A percentile compares a stretch with the other conserved stretches of the same genome.
Conservation (phyloP, 1,284 basidiomycete species). For the Puccinia brachypodii region DNA sequence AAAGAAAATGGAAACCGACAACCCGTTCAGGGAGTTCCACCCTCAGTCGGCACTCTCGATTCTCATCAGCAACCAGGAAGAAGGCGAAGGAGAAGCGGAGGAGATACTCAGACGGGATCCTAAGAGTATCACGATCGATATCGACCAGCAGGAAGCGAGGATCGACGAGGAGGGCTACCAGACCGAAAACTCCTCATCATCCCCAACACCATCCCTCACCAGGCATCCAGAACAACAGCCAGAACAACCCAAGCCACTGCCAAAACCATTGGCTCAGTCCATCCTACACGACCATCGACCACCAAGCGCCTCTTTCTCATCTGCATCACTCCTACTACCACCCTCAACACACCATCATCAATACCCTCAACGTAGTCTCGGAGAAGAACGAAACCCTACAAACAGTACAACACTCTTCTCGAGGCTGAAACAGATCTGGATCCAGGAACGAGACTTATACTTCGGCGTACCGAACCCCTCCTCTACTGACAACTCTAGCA, state of each 20-base stretch:
- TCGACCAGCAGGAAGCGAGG: neutral
- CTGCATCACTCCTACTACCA: conserved; percentile 1
- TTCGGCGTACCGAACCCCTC: neutral
- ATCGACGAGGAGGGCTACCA: neutral
- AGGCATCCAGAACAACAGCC: conserved; percentile 24
- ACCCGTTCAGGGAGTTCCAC: conserved; percentile 10
- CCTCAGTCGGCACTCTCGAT: neutral
- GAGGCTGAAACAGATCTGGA: conserved; percentile 36
- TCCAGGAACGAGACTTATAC: conserved; percentile 34
- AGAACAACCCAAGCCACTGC: neutral
- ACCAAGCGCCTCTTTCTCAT: neutral
- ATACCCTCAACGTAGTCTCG: neutral
- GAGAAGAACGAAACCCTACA: neutral
- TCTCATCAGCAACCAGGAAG: neutral
- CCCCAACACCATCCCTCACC: conserved; percentile 45
- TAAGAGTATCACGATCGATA: conserved; percentile 20
- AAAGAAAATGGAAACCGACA: neutral
- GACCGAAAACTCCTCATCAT: conserved; percentile 21
- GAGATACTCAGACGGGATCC: too few species aligned
- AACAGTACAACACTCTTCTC: neutral
- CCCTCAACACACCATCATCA: conserved; percentile 10
- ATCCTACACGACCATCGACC: conserved; percentile 47
- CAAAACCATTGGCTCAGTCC: neutral
- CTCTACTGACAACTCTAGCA: neutral
- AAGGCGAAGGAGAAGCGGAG: neutral